A percentile compares a stretch with the other conserved stretches of the same genome.
These are phyloP conservation scores for Malus hybrid DNA, from an alignment of 331 rosid genomes.

Conservation along the genomic window DNA sequence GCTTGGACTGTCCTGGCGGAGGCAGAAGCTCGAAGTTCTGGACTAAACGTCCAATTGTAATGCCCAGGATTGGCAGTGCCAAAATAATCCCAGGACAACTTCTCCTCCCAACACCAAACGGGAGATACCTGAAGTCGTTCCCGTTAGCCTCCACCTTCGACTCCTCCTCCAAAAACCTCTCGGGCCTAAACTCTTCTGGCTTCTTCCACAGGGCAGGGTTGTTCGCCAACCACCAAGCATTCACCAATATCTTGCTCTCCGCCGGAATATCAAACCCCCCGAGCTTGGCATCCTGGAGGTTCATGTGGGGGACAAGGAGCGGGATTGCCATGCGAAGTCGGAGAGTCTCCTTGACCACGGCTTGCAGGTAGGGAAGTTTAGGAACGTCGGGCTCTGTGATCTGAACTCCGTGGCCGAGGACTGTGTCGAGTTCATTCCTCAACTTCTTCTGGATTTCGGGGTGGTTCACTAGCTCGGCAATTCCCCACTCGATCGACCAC, in stretches of 20 bases:
- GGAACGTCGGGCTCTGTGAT: slow-evolving; percentile 60
- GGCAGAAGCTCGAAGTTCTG: slow-evolving; percentile 85
- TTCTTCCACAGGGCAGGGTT: slow-evolving; percentile 78
- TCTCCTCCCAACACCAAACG: slow-evolving; percentile 79
- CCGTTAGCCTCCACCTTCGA: slow-evolving; percentile 81
- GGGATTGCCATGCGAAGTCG: slow-evolving; percentile 82
- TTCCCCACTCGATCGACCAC: slow-evolving; percentile 88
- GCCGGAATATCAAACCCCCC: slow-evolving; percentile 71
- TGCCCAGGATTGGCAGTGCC: slow-evolving; percentile 75
- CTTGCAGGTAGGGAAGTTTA: slow-evolving; percentile 81
- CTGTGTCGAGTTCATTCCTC: slow-evolving; percentile 46
- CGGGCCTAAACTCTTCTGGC: slow-evolving; percentile 82
- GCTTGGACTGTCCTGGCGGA: slow-evolving; percentile 65
- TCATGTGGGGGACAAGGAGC: slow-evolving; percentile 90
- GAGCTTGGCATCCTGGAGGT: slow-evolving; percentile 73
- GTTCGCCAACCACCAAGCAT: slow-evolving; percentile 93
- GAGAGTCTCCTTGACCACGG: slow-evolving; percentile 76
- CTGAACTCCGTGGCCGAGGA: slow-evolving; percentile 55
- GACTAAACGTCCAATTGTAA: slow-evolving; percentile 72
- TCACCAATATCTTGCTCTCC: slow-evolving; percentile 78
- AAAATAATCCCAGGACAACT: slow-evolving; percentile 89
- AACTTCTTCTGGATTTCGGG: slow-evolving; percentile 54
- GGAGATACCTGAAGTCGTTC: slow-evolving; percentile 80
- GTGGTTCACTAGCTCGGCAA: slow-evolving; percentile 90
- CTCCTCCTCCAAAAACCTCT: slow-evolving; percentile 84